Evolutionary conservation across 2,329 filamentous ascomycete species (phyloP).

Genomic region (Fusarium praegraminearum): DNA sequence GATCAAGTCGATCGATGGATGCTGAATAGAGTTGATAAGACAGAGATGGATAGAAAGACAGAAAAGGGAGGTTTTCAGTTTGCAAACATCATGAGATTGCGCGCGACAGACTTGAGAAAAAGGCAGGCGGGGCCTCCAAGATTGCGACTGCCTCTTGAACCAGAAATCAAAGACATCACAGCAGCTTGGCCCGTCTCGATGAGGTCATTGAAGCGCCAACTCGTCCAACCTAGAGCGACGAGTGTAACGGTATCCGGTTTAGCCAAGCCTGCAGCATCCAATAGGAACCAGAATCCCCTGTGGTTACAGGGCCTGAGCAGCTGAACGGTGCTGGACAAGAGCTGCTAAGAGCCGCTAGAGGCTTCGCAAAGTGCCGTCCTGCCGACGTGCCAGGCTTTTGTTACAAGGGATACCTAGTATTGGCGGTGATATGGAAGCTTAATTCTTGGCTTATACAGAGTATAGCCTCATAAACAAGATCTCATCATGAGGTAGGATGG

Average conservation of each 20-base stretch:
- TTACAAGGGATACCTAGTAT: not conserved
- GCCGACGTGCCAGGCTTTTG: slow-evolving; percentile 15
- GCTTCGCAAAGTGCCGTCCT: slow-evolving; percentile 35
- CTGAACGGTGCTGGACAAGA: slow-evolving; percentile 27
- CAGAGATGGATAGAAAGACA: not conserved
- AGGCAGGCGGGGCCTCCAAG: slow-evolving; percentile 32
- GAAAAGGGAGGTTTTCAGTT: not conserved
- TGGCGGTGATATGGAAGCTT: not conserved
- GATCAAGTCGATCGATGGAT: not conserved
- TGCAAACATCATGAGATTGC: slow-evolving; percentile 4
- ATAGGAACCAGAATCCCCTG: not conserved
- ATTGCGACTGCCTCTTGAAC: slow-evolving; percentile 19
- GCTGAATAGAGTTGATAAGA: not conserved
- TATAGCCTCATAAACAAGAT: not conserved
- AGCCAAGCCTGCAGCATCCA: not conserved
- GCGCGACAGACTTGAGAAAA: not conserved
- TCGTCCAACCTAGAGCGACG: slow-evolving; percentile 9
- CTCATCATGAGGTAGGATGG: not conserved
- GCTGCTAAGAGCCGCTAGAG: slow-evolving; percentile 37
- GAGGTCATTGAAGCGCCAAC: slow-evolving; percentile 38
- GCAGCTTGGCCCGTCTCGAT: slow-evolving; percentile 28
- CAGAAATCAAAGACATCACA: slow-evolving; percentile 39
- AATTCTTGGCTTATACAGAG: not conserved
- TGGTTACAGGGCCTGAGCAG: slow-evolving; percentile 22
- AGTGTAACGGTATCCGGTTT: slow-evolving; percentile 26